phyloP scores from a whole-genome alignment of 345 rosid species.

The Erodium maritimum region DNA sequence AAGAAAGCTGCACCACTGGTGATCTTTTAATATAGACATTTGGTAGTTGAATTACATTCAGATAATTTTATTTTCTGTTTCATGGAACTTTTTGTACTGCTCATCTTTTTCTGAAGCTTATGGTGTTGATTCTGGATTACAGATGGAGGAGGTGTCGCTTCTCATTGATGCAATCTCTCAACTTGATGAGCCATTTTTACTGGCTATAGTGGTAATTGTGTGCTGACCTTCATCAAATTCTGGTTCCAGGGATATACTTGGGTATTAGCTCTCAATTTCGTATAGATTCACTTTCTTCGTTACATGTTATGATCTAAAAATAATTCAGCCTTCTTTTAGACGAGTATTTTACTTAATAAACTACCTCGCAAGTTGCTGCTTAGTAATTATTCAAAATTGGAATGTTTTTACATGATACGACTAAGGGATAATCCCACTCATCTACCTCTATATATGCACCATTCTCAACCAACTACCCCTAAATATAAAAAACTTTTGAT shows the following conservation, averaged over 20 bases:
- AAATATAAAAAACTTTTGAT: no score
- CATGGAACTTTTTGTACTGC: constrained; percentile 7
- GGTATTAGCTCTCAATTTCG: constrained; percentile 90
- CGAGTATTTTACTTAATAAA: neutral
- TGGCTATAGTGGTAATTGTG: constrained; percentile 99
- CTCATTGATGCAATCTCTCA: constrained; percentile 77
- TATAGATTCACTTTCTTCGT: constrained; percentile 19
- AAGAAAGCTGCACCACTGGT: constrained; percentile 91
- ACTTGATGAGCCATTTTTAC: constrained; percentile 89
- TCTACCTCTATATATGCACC: no score
- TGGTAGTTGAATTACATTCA: constrained; percentile 35
- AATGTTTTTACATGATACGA: no score
- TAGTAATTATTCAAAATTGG: no score
- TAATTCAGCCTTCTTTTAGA: constrained; percentile 9
- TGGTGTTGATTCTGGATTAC: constrained; percentile 22
- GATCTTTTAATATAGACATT: constrained; percentile 41
- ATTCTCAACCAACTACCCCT: no score
- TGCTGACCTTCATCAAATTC: constrained; percentile 95
- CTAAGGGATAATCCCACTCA: no score
- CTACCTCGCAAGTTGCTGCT: neutral
- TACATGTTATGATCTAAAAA: constrained; percentile 18
- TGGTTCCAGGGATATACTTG: constrained; percentile 89
- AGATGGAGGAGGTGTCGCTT: constrained; percentile 96
- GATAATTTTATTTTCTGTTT: constrained; percentile 18
- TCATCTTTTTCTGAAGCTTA: constrained; percentile 26